Conservation (phyloP, 1,284 basidiomycete species). For the Malassezia nana region DNA sequence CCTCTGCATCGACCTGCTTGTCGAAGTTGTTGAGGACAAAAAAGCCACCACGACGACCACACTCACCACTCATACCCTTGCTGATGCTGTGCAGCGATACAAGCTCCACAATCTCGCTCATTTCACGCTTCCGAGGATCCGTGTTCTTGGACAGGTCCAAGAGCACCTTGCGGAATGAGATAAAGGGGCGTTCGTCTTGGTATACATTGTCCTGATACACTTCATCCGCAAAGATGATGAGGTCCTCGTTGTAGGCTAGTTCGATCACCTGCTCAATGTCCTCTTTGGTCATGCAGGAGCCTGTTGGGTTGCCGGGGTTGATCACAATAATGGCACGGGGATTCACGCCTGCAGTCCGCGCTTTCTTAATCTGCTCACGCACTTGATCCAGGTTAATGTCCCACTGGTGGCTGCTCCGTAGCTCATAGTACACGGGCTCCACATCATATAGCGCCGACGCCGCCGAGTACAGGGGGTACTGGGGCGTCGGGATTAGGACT, state of each 20-base stretch:
- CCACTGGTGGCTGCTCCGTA: constrained; percentile 75
- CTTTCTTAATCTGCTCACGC: constrained; percentile 60
- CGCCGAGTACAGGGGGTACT: constrained; percentile 94
- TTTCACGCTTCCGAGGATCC: constrained; percentile 23
- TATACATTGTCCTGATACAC: constrained; percentile 47
- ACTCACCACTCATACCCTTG: constrained; percentile 45
- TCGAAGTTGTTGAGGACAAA: constrained; percentile 44
- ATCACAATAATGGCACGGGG: constrained; percentile 43
- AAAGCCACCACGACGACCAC: constrained; percentile 44
- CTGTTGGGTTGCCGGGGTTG: constrained; percentile 47
- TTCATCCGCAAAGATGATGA: constrained; percentile 45
- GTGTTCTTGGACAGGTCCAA: constrained; percentile 26
- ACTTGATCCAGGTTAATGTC: constrained; percentile 68
- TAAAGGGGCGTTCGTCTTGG: constrained; percentile 36
- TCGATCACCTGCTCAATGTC: constrained; percentile 39
- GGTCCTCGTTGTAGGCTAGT: constrained; percentile 35
- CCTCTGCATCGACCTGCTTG: constrained; percentile 36
- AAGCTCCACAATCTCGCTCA: constrained; percentile 38
- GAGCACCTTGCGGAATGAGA: constrained; percentile 45
- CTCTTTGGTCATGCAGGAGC: constrained; percentile 32
- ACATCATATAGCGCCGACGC: constrained; percentile 77
- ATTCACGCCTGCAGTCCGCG: constrained; percentile 56
- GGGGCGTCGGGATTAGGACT: constrained; percentile 89
- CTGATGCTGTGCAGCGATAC: constrained; percentile 45
- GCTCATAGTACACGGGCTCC: constrained; percentile 74